A percentile compares a stretch with the other conserved stretches of the same genome.
Conservation (phyloP, 2,329 filamentous ascomycete species). For the Cytospora schulzeri region DNA sequence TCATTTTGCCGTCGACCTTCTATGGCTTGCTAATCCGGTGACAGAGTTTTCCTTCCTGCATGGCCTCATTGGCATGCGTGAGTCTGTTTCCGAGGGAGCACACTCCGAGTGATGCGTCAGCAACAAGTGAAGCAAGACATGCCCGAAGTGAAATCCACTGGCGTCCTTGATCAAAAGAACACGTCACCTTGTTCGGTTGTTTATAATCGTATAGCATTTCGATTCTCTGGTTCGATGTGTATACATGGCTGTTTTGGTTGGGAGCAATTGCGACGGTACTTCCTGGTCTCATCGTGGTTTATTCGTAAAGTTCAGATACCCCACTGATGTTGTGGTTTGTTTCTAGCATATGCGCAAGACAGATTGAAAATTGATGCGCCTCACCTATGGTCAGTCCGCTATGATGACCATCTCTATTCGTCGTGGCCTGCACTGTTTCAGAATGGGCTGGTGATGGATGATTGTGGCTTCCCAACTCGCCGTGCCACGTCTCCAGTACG, state of each 20-base stretch:
- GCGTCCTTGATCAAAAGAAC: background rate
- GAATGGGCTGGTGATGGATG: background rate
- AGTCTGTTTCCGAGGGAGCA: slow-evolving; percentile 35
- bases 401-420: background rate
- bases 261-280: background rate
- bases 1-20: background rate
- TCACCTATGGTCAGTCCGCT: background rate
- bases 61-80: slow-evolving; percentile 52
- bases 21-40: slow-evolving; percentile 24
- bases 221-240: background rate
- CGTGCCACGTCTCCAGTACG: background rate
- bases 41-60: slow-evolving; percentile 52
- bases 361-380: slow-evolving; percentile 21
- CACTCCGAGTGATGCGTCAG: slow-evolving; percentile 10
- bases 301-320: background rate
- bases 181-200: background rate
- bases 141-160: background rate
- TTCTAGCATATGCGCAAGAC: slow-evolving; percentile 3
- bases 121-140: background rate
- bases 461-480: background rate
- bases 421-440: background rate
- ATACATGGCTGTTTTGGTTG: background rate
- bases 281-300: slow-evolving; percentile 10
- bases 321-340: slow-evolving; percentile 8
- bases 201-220: background rate